Conservation (phyloP, 2,329 filamentous ascomycete genomes). For the Diplodia corticola region DNA sequence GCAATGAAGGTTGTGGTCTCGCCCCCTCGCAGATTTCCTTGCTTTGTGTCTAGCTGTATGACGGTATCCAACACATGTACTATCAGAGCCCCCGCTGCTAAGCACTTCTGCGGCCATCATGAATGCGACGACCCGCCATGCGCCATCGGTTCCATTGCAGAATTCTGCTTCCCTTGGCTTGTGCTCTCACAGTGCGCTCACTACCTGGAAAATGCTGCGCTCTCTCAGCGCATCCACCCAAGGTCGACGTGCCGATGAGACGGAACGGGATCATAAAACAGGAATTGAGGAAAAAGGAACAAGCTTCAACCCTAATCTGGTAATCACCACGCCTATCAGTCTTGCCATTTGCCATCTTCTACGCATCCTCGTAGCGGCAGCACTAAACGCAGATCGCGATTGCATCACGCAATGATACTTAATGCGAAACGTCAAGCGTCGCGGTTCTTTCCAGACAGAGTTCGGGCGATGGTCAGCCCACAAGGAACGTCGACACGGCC, state of each 20-base stretch:
- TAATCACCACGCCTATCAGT: neutral
- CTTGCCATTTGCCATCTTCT: neutral
- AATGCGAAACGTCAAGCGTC: neutral
- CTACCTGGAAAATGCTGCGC: neutral
- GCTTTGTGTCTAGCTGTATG: neutral
- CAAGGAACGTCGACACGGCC: neutral
- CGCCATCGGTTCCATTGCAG: neutral
- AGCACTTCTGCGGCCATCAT: neutral
- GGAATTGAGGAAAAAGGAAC: neutral
- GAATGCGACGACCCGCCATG: neutral
- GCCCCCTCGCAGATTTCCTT: neutral
- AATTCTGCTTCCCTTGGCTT: neutral
- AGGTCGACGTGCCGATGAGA: neutral
- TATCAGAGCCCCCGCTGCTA: neutral
- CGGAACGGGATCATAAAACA: neutral
- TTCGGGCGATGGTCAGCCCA: neutral
- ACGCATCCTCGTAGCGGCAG: neutral
- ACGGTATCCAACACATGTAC: slow-evolving; percentile 5
- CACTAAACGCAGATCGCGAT: neutral
- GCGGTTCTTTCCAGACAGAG: neutral
- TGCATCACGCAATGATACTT: neutral
- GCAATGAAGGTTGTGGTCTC: neutral
- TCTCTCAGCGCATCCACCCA: neutral
- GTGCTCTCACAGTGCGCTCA: neutral
- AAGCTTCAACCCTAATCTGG: neutral